Evolutionary conservation across 1,284 basidiomycete species (phyloP).

Genomic region (Macrocystidia cucumis): DNA sequence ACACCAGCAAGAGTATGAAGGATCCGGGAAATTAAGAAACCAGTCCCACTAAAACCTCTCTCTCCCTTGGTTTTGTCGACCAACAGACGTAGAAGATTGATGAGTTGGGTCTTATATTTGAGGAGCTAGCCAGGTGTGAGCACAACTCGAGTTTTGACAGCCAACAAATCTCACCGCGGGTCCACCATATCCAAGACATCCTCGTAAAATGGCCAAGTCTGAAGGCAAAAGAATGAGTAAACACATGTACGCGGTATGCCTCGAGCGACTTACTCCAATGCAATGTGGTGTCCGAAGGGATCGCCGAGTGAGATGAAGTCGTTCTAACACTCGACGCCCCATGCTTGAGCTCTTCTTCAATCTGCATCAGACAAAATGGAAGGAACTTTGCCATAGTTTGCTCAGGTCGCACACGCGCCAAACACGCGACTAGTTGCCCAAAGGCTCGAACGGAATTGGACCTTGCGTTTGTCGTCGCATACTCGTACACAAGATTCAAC

Average conservation of each 20-base stretch:
- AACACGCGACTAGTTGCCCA: constrained; percentile 83
- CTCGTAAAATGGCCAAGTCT: constrained; percentile 77
- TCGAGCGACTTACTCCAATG: constrained; percentile 89
- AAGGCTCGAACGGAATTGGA: constrained; percentile 88
- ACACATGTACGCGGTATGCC: too few relatives aligned
- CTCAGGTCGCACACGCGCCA: constrained; percentile 75
- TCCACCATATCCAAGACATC: constrained; percentile 71
- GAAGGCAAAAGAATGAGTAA: constrained; percentile 5
- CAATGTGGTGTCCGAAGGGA: constrained; percentile 86
- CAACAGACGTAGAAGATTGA: constrained; percentile 65
- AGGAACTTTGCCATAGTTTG: constrained; percentile 79
- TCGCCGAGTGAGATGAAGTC: constrained; percentile 76
- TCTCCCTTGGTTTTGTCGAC: constrained; percentile 83
- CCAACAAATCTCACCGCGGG: constrained; percentile 35
- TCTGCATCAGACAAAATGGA: constrained; percentile 74
- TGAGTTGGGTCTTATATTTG: constrained; percentile 59
- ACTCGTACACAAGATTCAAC: constrained; percentile 80
- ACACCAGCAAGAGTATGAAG: constrained; percentile 72
- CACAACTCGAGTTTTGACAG: constrained; percentile 1
- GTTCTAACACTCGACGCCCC: constrained; percentile 92
- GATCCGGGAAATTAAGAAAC: constrained; percentile 74
- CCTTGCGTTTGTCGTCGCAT: constrained; percentile 80
- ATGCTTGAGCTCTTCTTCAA: constrained; percentile 80
- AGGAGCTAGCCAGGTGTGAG: constrained; percentile 43
- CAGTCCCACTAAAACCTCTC: constrained; percentile 82